phyloP scores from a whole-genome alignment of 257 asterid genomes.

The Phtheirospermum japonicum region DNA sequence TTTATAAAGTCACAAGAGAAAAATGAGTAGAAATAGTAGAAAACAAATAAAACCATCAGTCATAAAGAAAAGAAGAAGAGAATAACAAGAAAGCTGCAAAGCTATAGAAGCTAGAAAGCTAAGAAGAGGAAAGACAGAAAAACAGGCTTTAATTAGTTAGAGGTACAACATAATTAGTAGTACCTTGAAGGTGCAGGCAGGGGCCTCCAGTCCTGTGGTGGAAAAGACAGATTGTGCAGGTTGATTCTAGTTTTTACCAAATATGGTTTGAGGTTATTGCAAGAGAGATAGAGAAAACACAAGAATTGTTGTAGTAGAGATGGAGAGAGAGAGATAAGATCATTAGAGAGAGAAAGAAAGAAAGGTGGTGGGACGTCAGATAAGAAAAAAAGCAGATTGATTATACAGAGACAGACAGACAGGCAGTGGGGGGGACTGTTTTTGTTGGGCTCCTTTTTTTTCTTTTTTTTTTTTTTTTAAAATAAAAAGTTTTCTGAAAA shows the following conservation, averaged over 20 bases:
- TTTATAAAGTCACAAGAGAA: too few species aligned
- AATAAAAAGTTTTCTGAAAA: not conserved
- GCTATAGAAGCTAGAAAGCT: not conserved
- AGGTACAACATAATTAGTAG: too few species aligned
- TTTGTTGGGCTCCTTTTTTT: constrained; percentile 33
- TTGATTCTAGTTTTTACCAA: constrained; percentile 57
- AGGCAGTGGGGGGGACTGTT: constrained; percentile 29
- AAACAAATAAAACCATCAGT: not conserved
- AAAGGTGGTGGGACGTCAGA: constrained; percentile 55
- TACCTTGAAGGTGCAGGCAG: constrained; percentile 37
- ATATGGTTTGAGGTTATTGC: constrained; percentile 31
- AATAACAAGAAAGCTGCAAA: not conserved
- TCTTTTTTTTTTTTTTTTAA: not conserved
- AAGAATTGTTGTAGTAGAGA: constrained; percentile 18
- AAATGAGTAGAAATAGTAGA: not conserved
- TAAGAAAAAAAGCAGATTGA: constrained; percentile 31
- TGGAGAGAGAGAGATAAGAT: constrained; percentile 76
- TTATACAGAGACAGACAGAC: constrained; percentile 34
- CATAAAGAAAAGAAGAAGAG: not conserved
- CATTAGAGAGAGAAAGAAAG: constrained; percentile 48
- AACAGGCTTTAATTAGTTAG: too few species aligned
- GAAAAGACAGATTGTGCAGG: constrained; percentile 47
- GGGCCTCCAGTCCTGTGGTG: constrained; percentile 32
- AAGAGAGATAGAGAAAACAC: constrained; percentile 4
- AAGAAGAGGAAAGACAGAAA: too few species aligned